Evolutionary conservation across 352 stramenopile species (phyloP), one percentile per base, ranked within the genome.

Genomic region (Pythium myriotylum): DNA sequence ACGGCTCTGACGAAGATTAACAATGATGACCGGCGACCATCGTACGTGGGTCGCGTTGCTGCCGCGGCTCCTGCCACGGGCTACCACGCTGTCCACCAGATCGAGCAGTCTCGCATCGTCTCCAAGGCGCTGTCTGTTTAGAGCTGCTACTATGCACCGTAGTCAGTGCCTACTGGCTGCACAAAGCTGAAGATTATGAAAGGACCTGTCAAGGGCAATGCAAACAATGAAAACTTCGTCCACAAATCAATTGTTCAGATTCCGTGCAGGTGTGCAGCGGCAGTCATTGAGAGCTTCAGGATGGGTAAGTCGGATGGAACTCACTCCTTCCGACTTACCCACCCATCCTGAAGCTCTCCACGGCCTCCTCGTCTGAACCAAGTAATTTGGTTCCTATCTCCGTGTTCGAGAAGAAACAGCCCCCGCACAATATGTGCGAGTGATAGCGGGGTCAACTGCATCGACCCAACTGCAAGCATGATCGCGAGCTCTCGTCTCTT

Each of bases 41-140:
- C 76, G 42, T 99, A 98, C 76, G 86, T 99, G 27, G 97, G 97
- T n/a, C 89, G 97, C 49, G 66, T 79, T 16, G 86, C 98, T 10
- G 94, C 91, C 54, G 96, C 97, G 1, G 91, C 96, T 19, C 94
- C 96, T 37, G 97, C 97, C 35, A 98, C 96, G n/a, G 97, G 97
- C 26, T 98, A 98, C 88, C 72, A 88, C 50, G 90, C 84, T 4
- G 88, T 98, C 59, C 96, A 98, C 72, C 79, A 95, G 62, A 86
- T 92, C 54, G 93, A 99, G 76, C 96, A 98, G 70, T 57, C 87
- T 32, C 79, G 92, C 62, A 97, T 99, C 68, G 75, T 99, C 70
- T 77, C 94, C 65, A 89, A 89, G 71, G 83, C 88, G 40, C 69
- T 94, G 45, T 74, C 69, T 45, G 59, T 86, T 20, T 85, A 84